phyloP scores from a whole-genome alignment of 805 yeast genomes.

The Zygoascus bituminiphila region DNA sequence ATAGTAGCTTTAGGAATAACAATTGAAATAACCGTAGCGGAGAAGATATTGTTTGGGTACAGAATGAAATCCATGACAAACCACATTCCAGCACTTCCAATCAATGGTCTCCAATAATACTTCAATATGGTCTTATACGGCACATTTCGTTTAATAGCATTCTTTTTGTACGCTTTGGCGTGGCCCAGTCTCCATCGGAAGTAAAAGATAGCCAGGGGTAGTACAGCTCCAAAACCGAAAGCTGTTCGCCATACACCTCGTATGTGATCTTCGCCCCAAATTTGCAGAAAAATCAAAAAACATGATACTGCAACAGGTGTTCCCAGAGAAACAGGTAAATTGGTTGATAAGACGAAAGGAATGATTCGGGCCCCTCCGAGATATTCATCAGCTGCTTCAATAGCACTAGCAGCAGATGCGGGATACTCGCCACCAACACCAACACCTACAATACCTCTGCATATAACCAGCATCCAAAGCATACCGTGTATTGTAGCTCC shows the following conservation, averaged over 20 bases:
- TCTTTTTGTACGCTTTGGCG: constrained; percentile 52
- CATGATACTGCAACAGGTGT: constrained; percentile 75
- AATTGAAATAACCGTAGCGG: constrained; percentile 58
- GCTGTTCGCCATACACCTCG: constrained; percentile 61
- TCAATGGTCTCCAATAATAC: constrained; percentile 76
- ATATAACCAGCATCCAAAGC: constrained; percentile 67
- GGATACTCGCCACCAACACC: constrained; percentile 89
- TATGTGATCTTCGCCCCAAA: constrained; percentile 34
- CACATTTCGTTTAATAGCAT: constrained; percentile 52
- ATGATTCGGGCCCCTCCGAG: constrained; percentile 8
- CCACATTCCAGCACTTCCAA: constrained; percentile 70
- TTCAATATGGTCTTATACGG: constrained; percentile 57
- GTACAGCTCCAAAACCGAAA: constrained; percentile 65
- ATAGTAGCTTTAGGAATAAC: constrained; percentile 52
- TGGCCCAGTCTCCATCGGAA: constrained; percentile 65
- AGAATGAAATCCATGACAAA: constrained; percentile 81
- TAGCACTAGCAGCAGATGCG: constrained; percentile 30
- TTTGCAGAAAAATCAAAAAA: constrained; percentile 69
- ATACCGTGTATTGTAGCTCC: constrained; percentile 51
- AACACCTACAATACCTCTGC: constrained; percentile 66
- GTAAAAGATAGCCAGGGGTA: constrained; percentile 66
- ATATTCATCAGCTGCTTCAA: constrained; percentile 11
- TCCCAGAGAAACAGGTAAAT: constrained; percentile 76
- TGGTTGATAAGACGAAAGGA: constrained; percentile 20
- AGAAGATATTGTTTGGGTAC: constrained; percentile 80